Percentiles rank a stretch among this genome's conserved stretches.
Evolutionary conservation across 2,329 filamentous ascomycete genomes (phyloP).

Genomic region (Mycosphaerelloides madeirae): DNA sequence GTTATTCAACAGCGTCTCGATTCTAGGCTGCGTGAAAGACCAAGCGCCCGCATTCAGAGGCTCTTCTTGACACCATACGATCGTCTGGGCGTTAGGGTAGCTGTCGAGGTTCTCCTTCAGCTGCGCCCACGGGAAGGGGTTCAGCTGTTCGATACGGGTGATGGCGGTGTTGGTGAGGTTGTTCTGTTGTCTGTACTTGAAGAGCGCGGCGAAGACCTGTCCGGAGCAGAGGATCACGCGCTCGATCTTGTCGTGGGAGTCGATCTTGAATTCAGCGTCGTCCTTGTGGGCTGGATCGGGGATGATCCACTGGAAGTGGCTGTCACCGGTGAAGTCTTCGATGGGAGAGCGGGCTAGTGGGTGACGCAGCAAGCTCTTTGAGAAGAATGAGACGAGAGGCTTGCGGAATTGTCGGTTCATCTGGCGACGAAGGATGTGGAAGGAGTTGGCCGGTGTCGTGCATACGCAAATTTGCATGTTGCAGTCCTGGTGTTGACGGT

Average conservation of each 20-base stretch:
- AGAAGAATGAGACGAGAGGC: slow-evolving; percentile 97
- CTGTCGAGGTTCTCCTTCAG: slow-evolving; percentile 93
- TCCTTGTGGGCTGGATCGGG: slow-evolving; percentile 78
- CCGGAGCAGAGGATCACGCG: slow-evolving; percentile 92
- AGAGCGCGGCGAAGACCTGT: slow-evolving; percentile 85
- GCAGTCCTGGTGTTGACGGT: slow-evolving; percentile 97
- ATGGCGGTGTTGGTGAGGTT: slow-evolving; percentile 87
- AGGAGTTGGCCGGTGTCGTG: slow-evolving; percentile 92
- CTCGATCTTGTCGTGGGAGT: slow-evolving; percentile 78
- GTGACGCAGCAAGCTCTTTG: slow-evolving; percentile 91
- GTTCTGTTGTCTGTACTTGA: slow-evolving; percentile 85
- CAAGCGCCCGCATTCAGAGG: slow-evolving; percentile 95
- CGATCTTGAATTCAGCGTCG: slow-evolving; percentile 57
- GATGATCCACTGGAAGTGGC: slow-evolving; percentile 96
- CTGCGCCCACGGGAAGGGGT: slow-evolving; percentile 98
- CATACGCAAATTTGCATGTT: slow-evolving; percentile 99
- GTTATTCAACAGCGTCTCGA: slow-evolving; percentile 92
- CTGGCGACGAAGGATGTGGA: slow-evolving; percentile 93
- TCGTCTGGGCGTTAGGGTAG: slow-evolving; percentile 96
- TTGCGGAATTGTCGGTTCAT: slow-evolving; percentile 99
- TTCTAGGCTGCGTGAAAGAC: slow-evolving; percentile 94
- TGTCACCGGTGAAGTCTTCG: slow-evolving; percentile 85
- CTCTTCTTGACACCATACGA: slow-evolving; percentile 97
- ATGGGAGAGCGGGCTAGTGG: slow-evolving; percentile 83
- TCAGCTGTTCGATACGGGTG: slow-evolving; percentile 93